Conservation (phyloP, 2,329 filamentous ascomycete species). For the Fusarium verticillioides region DNA sequence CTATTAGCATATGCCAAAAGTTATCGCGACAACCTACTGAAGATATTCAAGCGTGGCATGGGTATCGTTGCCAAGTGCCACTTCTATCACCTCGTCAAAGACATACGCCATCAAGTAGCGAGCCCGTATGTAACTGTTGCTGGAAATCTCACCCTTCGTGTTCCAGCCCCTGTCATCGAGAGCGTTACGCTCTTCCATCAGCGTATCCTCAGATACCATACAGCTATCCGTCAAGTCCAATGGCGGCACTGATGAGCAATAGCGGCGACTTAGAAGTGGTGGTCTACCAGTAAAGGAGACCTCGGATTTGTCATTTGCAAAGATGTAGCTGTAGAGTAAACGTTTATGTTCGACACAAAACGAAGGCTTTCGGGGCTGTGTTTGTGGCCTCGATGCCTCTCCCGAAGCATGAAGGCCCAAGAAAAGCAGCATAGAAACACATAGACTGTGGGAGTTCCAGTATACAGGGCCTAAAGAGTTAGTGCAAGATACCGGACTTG, state of each 20-base stretch:
- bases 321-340: conserved; percentile 51
- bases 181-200: conserved; percentile 21
- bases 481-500: neutral
- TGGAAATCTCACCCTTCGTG: conserved; percentile 53
- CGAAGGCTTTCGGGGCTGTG: conserved; percentile 34
- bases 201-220: conserved; percentile 55
- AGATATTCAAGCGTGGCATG: conserved; percentile 34
- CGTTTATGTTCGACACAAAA: conserved; percentile 50
- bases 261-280: conserved; percentile 62
- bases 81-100: conserved; percentile 69
- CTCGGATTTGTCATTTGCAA: conserved; percentile 60
- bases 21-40: conserved; percentile 27
- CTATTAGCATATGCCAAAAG: conserved; percentile 4
- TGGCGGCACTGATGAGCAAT: conserved; percentile 63
- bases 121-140: conserved; percentile 59
- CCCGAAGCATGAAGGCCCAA: conserved; percentile 49
- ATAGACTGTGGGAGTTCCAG: conserved; percentile 53
- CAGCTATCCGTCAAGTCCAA: conserved; percentile 65
- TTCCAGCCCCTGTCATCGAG: conserved; percentile 67
- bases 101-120: conserved; percentile 60
- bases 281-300: conserved; percentile 66
- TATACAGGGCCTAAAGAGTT: conserved; percentile 46
- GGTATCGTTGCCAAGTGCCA: conserved; percentile 57
- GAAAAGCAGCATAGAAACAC: conserved; percentile 51
- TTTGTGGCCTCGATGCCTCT: conserved; percentile 6